These are phyloP conservation scores for Sechiopsis laciniata DNA, from an alignment of 306 rosid species.

Conservation along the genomic window DNA sequence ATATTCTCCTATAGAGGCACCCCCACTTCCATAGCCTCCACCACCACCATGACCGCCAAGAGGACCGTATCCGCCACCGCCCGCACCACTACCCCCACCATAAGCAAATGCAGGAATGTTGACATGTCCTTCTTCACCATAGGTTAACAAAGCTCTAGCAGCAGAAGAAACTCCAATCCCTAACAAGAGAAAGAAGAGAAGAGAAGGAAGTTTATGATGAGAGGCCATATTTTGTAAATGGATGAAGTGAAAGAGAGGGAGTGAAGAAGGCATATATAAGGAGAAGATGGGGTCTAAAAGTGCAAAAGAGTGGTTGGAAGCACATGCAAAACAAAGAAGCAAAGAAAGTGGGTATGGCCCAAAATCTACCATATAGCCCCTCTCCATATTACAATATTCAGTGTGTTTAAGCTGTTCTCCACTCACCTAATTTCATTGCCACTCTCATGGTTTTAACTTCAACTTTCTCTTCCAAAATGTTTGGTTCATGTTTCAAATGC, in stretches of 20 bases:
- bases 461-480: too few species aligned
- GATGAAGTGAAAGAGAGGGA: not conserved
- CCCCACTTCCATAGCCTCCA: not conserved
- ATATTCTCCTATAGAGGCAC: too few species aligned
- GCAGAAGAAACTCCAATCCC: constrained; percentile 14
- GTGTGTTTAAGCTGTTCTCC: too few species aligned
- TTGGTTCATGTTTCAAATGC: too few species aligned
- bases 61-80: not conserved
- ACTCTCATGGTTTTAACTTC: too few species aligned
- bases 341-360: constrained; percentile 3
- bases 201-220: not conserved
- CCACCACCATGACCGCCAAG: not conserved
- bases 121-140: not conserved
- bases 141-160: constrained; percentile 5
- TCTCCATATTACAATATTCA: too few species aligned
- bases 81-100: not conserved
- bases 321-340: too few species aligned
- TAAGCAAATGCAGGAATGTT: constrained; percentile 3
- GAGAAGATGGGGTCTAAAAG: not conserved
- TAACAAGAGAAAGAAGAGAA: not conserved
- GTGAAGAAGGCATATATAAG: constrained; percentile 2
- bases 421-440: too few species aligned
- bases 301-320: too few species aligned
- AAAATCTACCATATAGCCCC: not conserved
- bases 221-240: not conserved